Conservation (phyloP, 495 filamentous ascomycete genomes). For the Cercophora scortea region DNA sequence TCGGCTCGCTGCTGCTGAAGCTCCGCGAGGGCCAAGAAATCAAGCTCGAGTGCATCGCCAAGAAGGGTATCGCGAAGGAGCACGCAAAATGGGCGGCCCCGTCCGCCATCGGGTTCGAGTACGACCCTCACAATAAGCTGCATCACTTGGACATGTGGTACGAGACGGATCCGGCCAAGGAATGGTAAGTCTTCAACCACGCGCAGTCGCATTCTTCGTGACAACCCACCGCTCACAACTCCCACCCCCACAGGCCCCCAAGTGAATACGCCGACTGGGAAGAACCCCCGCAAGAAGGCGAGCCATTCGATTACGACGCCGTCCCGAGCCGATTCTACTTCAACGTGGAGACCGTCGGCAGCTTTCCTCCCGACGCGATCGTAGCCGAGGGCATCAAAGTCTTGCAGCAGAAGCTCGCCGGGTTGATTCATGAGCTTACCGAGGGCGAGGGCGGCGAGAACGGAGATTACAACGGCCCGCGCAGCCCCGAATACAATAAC, state of each 20-base stretch:
- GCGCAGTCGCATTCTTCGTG: not conserved
- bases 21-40: slow-evolving; percentile 81
- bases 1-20: slow-evolving; percentile 80
- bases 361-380: slow-evolving; percentile 77
- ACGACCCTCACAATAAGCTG: slow-evolving; percentile 93
- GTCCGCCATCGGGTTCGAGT: slow-evolving; percentile 91
- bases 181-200: slow-evolving; percentile 63
- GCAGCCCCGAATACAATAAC: slow-evolving; percentile 54
- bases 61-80: slow-evolving; percentile 98
- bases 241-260: slow-evolving; percentile 57
- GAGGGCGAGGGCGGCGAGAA: slow-evolving; percentile 45
- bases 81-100: slow-evolving; percentile 96
- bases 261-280: slow-evolving; percentile 83
- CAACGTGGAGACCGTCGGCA: slow-evolving; percentile 84
- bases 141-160: slow-evolving; percentile 89
- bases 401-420: slow-evolving; percentile 81
- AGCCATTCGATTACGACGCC: slow-evolving; percentile 87
- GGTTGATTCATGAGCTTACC: slow-evolving; percentile 67
- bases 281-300: slow-evolving; percentile 67
- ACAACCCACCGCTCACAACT: not conserved
- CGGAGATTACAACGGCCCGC: slow-evolving; percentile 52
- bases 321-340: slow-evolving; percentile 79
- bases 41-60: slow-evolving; percentile 82
- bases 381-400: slow-evolving; percentile 84
- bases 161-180: slow-evolving; percentile 70